These are phyloP conservation scores for Dispira parvispora DNA, from an alignment of 192 early-diverging fungal species.

Conservation along the genomic window DNA sequence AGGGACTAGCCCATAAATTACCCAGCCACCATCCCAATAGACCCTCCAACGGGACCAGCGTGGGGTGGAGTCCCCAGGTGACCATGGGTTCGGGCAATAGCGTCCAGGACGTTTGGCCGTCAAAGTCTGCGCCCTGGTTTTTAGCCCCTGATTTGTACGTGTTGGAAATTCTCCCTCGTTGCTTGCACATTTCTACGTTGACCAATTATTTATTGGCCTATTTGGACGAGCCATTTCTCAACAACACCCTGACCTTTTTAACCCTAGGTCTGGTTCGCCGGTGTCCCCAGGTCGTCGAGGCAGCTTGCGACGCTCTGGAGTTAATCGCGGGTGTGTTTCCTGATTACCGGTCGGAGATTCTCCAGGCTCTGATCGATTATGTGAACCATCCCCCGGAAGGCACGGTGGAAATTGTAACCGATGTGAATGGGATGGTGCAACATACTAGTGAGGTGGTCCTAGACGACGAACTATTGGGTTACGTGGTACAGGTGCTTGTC, in stretches of 20 bases:
- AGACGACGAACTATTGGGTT: constrained; percentile 2
- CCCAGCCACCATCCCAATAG: not conserved
- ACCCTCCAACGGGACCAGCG: not conserved
- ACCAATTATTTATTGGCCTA: not conserved
- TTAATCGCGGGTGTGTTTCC: constrained; percentile 1
- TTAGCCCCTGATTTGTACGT: constrained; percentile 10
- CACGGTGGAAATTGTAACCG: not conserved
- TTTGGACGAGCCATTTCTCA: constrained; percentile 10
- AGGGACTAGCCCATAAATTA: not conserved
- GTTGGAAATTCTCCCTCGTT: not conserved
- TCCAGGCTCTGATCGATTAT: constrained; percentile 7
- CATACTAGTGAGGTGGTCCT: not conserved
- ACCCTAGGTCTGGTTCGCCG: not conserved
- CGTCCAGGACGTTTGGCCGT: not conserved
- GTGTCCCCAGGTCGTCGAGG: not conserved
- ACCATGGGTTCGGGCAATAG: not conserved
- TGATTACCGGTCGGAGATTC: constrained; percentile 11
- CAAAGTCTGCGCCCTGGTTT: not conserved
- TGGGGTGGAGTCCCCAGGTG: constrained; percentile 5
- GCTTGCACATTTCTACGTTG: not conserved
- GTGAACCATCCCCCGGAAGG: constrained; percentile 1
- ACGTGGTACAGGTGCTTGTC: constrained; percentile 1
- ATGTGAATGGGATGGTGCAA: not conserved
- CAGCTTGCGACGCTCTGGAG: constrained; percentile 3
- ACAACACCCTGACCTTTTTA: not conserved